A percentile compares a stretch with the other conserved stretches of the same genome.
Evolutionary conservation across 768 basidiomycete species (phyloP).

Genomic region (Suillus sp.): DNA sequence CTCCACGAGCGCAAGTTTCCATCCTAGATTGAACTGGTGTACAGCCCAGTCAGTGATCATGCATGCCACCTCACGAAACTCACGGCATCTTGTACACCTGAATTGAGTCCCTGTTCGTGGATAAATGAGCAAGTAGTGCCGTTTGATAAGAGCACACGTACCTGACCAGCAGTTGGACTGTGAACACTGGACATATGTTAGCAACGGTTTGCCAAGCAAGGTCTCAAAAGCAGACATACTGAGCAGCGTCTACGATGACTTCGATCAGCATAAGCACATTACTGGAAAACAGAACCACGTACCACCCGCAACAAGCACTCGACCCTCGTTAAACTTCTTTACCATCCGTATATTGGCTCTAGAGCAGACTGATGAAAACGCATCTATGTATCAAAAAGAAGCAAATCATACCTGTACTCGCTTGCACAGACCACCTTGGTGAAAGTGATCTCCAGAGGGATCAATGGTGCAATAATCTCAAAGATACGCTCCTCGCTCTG

Average conservation of each 20-base stretch:
- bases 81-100: conserved; percentile 42
- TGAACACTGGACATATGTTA: not conserved
- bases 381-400: not conserved
- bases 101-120: conserved; percentile 38
- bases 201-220: not conserved
- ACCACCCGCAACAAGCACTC: not conserved
- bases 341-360: not conserved
- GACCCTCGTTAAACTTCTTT: not conserved
- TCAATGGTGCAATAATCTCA: conserved; percentile 24
- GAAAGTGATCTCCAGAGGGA: conserved; percentile 26
- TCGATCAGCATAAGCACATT: not conserved
- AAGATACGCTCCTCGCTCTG: conserved; percentile 30
- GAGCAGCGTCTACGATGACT: not conserved
- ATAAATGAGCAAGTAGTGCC: not conserved
- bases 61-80: conserved; percentile 10
- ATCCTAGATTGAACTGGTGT: conserved; percentile 24
- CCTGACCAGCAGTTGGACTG: not conserved
- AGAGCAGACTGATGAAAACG: not conserved
- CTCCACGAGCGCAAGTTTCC: conserved; percentile 31
- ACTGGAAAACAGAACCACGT: conserved; percentile 3
- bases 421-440: conserved; percentile 28
- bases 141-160: not conserved
- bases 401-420: conserved; percentile 30
- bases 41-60: not conserved
- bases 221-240: not conserved